A percentile compares a stretch with the other conserved stretches of the same genome.
Conservation (phyloP, 768 basidiomycete species). For the Pulveroboletus sp. region DNA sequence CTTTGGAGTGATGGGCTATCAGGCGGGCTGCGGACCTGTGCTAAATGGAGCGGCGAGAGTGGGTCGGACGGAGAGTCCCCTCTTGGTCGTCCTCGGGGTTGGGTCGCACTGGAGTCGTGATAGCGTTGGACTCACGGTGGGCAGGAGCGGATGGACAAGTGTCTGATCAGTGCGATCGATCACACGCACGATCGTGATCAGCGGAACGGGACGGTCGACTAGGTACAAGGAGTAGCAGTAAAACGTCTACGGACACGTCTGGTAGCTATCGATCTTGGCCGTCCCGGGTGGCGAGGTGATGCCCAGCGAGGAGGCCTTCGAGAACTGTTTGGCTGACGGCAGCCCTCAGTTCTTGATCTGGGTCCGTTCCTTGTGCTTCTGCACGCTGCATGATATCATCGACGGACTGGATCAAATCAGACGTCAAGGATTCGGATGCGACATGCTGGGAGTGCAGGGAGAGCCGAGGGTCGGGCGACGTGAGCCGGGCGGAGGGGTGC, state of each 20-base stretch:
- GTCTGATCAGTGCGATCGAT: conserved; percentile 31
- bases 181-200: conserved; percentile 31
- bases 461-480: conserved; percentile 28
- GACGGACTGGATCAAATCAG: conserved; percentile 58
- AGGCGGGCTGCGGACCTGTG: conserved; percentile 23
- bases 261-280: background rate
- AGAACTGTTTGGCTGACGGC: conserved; percentile 62
- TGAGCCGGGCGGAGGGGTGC: conserved; percentile 12
- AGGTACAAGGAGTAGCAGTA: conserved; percentile 11
- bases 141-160: conserved; percentile 13
- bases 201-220: conserved; percentile 22
- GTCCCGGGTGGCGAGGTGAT: conserved; percentile 38
- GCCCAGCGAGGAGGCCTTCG: conserved; percentile 60
- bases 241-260: background rate
- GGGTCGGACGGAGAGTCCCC: conserved; percentile 17
- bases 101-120: too few species aligned
- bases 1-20: conserved; percentile 8
- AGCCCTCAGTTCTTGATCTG: conserved; percentile 58
- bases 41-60: conserved; percentile 5
- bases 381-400: conserved; percentile 63
- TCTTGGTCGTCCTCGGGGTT: background rate
- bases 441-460: conserved; percentile 67
- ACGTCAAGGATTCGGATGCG: conserved; percentile 66
- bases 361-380: conserved; percentile 54
- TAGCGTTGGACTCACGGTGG: background rate